These are phyloP conservation scores for Ochromonas danica DNA, from an alignment of 108 stramenopile species.

Conservation along the genomic window DNA sequence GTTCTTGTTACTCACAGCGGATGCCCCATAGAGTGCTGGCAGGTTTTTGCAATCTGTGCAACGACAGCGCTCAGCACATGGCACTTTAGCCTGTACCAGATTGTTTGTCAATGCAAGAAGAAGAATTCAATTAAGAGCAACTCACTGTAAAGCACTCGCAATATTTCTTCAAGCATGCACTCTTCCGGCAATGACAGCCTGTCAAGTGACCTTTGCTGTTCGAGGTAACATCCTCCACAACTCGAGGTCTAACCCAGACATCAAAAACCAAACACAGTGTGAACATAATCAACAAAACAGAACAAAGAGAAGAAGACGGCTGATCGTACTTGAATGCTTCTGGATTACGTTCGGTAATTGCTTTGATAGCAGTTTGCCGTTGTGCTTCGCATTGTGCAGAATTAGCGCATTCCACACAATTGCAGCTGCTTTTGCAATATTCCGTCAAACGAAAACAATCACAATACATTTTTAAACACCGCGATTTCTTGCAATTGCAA, in stretches of 20 bases:
- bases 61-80: background rate
- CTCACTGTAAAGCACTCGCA: constrained; percentile 28
- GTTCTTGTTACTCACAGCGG: no score
- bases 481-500: constrained; percentile 6
- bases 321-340: constrained; percentile 43
- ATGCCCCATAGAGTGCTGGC: background rate
- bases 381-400: constrained; percentile 44
- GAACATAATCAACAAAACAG: background rate
- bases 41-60: constrained; percentile 10
- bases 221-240: constrained; percentile 28
- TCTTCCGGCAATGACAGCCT: constrained; percentile 93
- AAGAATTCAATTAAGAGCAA: no score
- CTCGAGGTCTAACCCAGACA: no score
- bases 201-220: constrained; percentile 74
- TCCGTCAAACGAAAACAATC: constrained; percentile 44
- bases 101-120: no score
- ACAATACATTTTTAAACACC: constrained; percentile 38
- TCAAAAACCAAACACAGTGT: background rate
- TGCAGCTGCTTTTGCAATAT: constrained; percentile 41
- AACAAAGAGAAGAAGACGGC: constrained; percentile 33
- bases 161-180: constrained; percentile 88
- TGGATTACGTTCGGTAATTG: constrained; percentile 44
- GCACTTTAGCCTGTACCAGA: background rate
- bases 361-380: constrained; percentile 39
- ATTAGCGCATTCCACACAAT: constrained; percentile 32